These are phyloP conservation scores for Penicillium pulvis DNA, from an alignment of 495 filamentous ascomycete species.

Conservation along the genomic window DNA sequence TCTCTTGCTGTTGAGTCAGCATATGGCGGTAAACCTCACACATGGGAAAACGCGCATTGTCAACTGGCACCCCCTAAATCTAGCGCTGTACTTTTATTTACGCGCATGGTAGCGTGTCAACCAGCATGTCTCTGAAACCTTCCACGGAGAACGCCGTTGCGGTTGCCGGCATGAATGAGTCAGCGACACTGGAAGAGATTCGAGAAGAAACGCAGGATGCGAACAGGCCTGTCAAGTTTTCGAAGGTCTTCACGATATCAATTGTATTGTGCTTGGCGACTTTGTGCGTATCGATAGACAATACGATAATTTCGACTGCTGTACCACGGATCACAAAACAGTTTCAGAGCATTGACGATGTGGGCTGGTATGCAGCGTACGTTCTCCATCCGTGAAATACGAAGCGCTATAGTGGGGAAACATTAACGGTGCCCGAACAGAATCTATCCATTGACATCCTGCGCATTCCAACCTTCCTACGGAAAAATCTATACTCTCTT, in stretches of 20 bases:
- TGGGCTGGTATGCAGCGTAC: conserved; percentile 62
- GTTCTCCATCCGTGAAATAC: neutral
- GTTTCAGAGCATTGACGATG: neutral
- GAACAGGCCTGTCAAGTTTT: neutral
- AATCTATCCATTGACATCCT: conserved; percentile 62
- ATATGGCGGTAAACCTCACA: too few relatives aligned
- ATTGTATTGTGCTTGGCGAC: neutral
- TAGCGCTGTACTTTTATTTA: neutral
- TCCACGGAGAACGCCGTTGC: neutral
- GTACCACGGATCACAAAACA: neutral
- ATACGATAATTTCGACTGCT: neutral
- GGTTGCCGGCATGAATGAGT: neutral
- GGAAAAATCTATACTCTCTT: conserved; percentile 67
- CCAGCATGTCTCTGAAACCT: neutral
- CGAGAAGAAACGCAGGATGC: neutral
- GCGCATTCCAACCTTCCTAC: conserved; percentile 59
- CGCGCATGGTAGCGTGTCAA: neutral
- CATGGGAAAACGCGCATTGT: too few relatives aligned
- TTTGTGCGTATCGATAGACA: neutral
- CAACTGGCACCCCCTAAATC: neutral
- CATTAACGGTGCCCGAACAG: conserved; percentile 12
- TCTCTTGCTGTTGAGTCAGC: too few relatives aligned
- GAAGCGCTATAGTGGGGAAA: neutral
- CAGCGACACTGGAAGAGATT: neutral
- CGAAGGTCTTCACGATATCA: neutral